Evolutionary conservation across 1,284 basidiomycete genomes (phyloP).

Genomic region (Tilletia setariae): DNA sequence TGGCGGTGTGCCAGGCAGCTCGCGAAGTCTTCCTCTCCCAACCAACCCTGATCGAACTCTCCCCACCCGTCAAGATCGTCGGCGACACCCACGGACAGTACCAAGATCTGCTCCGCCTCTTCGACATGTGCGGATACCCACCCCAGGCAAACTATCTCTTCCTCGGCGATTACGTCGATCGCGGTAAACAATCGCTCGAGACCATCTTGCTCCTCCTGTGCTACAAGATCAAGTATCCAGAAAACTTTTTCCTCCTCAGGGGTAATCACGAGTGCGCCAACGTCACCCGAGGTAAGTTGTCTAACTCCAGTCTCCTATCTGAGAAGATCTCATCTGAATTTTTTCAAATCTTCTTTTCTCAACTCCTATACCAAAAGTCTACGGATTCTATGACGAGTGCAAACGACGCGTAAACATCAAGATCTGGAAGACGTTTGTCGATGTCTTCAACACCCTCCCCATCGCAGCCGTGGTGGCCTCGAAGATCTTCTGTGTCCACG

Average conservation of each 20-base stretch:
- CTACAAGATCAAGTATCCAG: slow-evolving; percentile 96
- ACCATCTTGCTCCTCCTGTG: slow-evolving; percentile 93
- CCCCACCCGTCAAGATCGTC: slow-evolving; percentile 97
- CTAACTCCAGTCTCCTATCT: background rate
- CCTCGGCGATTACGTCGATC: slow-evolving; percentile 96
- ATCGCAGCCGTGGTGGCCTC: slow-evolving; percentile 98
- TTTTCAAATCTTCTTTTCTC: background rate
- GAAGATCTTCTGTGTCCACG: slow-evolving; percentile 99
- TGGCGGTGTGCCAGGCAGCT: slow-evolving; percentile 90
- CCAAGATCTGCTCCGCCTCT: slow-evolving; percentile 93
- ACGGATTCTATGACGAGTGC: slow-evolving; percentile 99
- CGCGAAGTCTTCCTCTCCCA: slow-evolving; percentile 94
- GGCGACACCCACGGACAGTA: slow-evolving; percentile 99
- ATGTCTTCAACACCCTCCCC: slow-evolving; percentile 98
- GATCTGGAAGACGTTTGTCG: slow-evolving; percentile 99
- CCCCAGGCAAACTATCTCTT: slow-evolving; percentile 97
- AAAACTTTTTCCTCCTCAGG: slow-evolving; percentile 96
- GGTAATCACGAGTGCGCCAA: slow-evolving; percentile 99
- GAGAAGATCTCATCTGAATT: too few relatives aligned
- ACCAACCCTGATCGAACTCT: slow-evolving; percentile 94
- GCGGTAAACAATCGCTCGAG: slow-evolving; percentile 97
- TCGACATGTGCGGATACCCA: slow-evolving; percentile 99
- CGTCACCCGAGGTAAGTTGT: slow-evolving; percentile 80
- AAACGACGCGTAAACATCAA: slow-evolving; percentile 99
- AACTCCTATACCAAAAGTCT: slow-evolving; percentile 64